Percentiles rank a stretch among this genome's conserved stretches.
phyloP scores from a whole-genome alignment of 1,139 yeast species.

The Schizosaccharomyces versatilis region DNA sequence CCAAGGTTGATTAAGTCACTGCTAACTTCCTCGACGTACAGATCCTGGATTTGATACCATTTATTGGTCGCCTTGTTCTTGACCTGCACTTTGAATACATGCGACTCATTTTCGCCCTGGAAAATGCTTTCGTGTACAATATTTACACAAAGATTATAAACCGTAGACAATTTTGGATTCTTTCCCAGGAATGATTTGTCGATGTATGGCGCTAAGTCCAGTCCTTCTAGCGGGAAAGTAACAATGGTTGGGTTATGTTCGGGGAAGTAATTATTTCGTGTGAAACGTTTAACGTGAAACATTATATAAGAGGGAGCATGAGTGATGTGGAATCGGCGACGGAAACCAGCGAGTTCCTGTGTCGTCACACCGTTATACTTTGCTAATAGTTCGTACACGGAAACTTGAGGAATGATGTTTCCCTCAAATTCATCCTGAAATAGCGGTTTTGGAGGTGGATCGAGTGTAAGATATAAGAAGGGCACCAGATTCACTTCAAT shows the following conservation, averaged over 20 bases:
- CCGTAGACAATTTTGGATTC: conserved; percentile 11
- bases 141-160: conserved; percentile 31
- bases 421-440: conserved; percentile 26
- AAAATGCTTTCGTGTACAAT: conserved; percentile 26
- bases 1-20: conserved; percentile 39
- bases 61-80: conserved; percentile 22
- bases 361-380: conserved; percentile 26
- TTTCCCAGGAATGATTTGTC: conserved; percentile 10
- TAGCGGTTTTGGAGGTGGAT: conserved; percentile 36
- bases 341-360: conserved; percentile 19
- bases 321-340: conserved; percentile 24
- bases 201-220: conserved; percentile 24
- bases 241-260: conserved; percentile 43
- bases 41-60: conserved; percentile 41
- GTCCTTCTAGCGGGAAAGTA: conserved; percentile 28
- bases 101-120: conserved; percentile 13
- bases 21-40: conserved; percentile 27
- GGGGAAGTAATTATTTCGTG: conserved; percentile 19
- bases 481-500: conserved; percentile 19
- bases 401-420: conserved; percentile 32
- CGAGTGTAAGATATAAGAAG: conserved; percentile 39
- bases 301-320: conserved; percentile 34
- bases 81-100: conserved; percentile 33
- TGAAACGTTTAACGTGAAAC: conserved; percentile 35
- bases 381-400: conserved; percentile 25